A percentile compares a stretch with the other conserved stretches of the same genome.
phyloP scores from a whole-genome alignment of 176 grass and related monocot genomes.

The Avena eriantha region DNA sequence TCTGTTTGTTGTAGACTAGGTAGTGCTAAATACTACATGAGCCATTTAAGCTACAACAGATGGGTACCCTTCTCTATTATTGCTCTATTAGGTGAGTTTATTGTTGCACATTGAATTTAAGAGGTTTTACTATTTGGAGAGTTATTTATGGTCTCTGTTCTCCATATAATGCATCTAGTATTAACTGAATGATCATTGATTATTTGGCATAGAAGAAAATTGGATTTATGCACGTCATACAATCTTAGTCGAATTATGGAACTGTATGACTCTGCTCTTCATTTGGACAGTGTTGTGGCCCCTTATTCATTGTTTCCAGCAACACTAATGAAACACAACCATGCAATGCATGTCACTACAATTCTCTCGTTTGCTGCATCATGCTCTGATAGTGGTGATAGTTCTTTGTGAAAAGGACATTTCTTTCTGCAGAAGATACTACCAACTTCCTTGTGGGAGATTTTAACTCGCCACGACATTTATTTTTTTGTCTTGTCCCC shows the following conservation, averaged over 20 bases:
- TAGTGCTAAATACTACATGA: background rate
- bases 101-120: background rate
- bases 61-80: background rate
- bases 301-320: conserved; percentile 1
- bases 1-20: too few relatives aligned
- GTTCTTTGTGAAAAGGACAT: conserved; percentile 79
- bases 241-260: background rate
- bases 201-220: conserved; percentile 20
- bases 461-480: conserved; percentile 69
- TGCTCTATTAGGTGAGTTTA: background rate
- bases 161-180: background rate
- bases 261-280: too few relatives aligned
- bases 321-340: conserved; percentile 11
- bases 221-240: background rate
- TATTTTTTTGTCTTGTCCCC: conserved; percentile 78
- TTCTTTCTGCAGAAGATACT: conserved; percentile 66
- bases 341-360: conserved; percentile 70
- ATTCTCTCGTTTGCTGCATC: conserved; percentile 80
- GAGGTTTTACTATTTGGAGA: too few relatives aligned
- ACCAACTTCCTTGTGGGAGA: conserved; percentile 69
- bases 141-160: too few relatives aligned
- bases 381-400: conserved; percentile 75
- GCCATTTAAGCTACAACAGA: background rate
- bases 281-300: too few relatives aligned
- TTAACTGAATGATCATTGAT: conserved; percentile 5